Percentiles rank a stretch among this genome's conserved stretches.
These are phyloP conservation scores for Climacium dendroides DNA, from an alignment of 225 moss, liverwort and hornwort genomes.

Conservation along the genomic window DNA sequence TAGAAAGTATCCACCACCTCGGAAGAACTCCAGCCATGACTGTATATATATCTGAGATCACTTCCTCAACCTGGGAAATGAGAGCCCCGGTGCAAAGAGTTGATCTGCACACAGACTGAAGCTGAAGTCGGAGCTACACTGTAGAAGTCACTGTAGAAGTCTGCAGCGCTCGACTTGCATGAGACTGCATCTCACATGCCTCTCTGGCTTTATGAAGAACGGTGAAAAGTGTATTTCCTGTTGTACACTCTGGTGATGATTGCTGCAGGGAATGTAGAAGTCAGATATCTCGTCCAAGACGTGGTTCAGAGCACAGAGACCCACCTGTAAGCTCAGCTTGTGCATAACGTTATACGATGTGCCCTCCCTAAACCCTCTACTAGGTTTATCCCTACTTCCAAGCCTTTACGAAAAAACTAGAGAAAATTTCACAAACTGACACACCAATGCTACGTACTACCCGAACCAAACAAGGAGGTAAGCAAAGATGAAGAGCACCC, in stretches of 20 bases:
- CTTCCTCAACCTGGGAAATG: neutral
- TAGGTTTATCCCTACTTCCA: neutral
- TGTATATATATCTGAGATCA: neutral
- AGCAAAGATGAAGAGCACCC: neutral
- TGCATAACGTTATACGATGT: neutral
- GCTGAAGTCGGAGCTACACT: neutral
- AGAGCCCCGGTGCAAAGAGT: neutral
- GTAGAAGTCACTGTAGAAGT: neutral
- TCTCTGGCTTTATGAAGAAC: neutral
- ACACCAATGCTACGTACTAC: neutral
- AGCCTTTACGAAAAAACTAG: neutral
- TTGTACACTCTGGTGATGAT: neutral
- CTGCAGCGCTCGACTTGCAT: neutral
- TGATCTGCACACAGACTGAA: neutral
- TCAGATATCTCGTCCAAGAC: neutral
- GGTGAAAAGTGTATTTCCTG: neutral
- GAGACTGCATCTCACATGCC: neutral
- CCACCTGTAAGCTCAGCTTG: neutral
- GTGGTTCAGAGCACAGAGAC: neutral
- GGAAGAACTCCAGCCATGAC: constrained; percentile 3
- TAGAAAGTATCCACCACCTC: neutral
- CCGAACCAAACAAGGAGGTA: neutral
- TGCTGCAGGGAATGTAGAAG: neutral
- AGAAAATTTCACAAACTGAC: neutral
- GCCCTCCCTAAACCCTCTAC: neutral